Evolutionary conservation across 805 yeast species (phyloP).

Genomic region (Candida caryicola): DNA sequence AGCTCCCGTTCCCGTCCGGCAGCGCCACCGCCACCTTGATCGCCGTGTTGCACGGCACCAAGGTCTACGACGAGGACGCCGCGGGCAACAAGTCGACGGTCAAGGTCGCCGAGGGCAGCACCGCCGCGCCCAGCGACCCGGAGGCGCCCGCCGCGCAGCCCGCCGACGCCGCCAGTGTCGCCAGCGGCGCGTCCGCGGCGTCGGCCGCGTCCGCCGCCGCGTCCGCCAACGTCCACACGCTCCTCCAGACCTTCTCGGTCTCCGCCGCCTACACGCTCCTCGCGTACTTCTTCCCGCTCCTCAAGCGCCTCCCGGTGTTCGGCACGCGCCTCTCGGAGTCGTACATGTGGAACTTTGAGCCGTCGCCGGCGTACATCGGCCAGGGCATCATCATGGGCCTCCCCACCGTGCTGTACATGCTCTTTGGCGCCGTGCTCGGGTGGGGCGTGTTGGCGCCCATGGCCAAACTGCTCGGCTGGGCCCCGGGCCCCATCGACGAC

Average conservation of each 20-base stretch:
- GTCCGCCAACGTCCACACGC: conserved; percentile 56
- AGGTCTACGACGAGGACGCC: conserved; percentile 38
- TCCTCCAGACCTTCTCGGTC: conserved; percentile 57
- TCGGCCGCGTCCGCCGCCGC: conserved; percentile 23
- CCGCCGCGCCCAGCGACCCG: conserved; percentile 4
- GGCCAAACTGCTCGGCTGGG: conserved; percentile 73
- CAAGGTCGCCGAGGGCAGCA: conserved; percentile 4
- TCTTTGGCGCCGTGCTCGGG: conserved; percentile 83
- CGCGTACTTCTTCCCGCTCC: conserved; percentile 69
- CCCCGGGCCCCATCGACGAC: conserved; percentile 83
- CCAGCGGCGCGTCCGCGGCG: conserved; percentile 1
- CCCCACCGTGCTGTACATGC: conserved; percentile 86
- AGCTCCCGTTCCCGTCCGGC: conserved; percentile 91
- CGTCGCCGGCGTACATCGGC: conserved; percentile 95
- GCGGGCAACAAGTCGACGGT: conserved; percentile 5
- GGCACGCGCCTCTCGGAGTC: conserved; percentile 59
- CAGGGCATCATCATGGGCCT: conserved; percentile 98
- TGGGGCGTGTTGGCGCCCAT: conserved; percentile 92
- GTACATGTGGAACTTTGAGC: conserved; percentile 86
- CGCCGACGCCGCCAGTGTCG: conserved; percentile 28
- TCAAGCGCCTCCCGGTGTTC: conserved; percentile 71
- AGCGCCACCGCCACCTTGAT: conserved; percentile 93
- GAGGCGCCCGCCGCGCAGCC: background rate
- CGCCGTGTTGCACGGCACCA: conserved; percentile 77
- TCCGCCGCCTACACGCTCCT: conserved; percentile 72